Evolutionary conservation across 495 filamentous ascomycete genomes (phyloP).

Genomic region (Trypethelium eluteriae): DNA sequence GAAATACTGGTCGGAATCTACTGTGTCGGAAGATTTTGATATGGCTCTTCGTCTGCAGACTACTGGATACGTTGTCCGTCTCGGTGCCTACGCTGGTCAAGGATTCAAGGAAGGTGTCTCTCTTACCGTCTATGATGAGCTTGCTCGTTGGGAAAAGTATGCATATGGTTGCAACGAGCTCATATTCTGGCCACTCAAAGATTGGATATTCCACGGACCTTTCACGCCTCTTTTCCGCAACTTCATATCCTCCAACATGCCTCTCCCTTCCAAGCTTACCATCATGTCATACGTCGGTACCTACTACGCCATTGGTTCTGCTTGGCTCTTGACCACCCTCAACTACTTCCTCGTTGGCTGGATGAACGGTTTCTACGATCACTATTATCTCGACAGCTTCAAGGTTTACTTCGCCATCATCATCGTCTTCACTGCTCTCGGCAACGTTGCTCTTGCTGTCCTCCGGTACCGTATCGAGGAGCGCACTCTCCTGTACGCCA

Average conservation of each 20-base stretch:
- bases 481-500: constrained; percentile 27
- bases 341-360: constrained; percentile 71
- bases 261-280: constrained; percentile 69
- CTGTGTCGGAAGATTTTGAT: constrained; percentile 79
- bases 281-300: constrained; percentile 81
- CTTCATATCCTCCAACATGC: constrained; percentile 66
- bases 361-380: constrained; percentile 41
- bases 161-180: constrained; percentile 83
- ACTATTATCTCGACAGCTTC: constrained; percentile 46
- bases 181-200: constrained; percentile 62
- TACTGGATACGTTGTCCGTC: constrained; percentile 62
- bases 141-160: constrained; percentile 80
- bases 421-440: constrained; percentile 41
- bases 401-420: constrained; percentile 45
- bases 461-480: constrained; percentile 42
- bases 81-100: constrained; percentile 63
- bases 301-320: constrained; percentile 73
- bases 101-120: constrained; percentile 83
- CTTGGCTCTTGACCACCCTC: constrained; percentile 67
- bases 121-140: constrained; percentile 75
- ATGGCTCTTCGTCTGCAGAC: constrained; percentile 75
- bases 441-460: constrained; percentile 43
- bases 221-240: constrained; percentile 67
- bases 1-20: constrained; percentile 78
- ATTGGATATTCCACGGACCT: constrained; percentile 51